phyloP scores from a whole-genome alignment of 495 filamentous ascomycete species.

The Aspergillus diversus region DNA sequence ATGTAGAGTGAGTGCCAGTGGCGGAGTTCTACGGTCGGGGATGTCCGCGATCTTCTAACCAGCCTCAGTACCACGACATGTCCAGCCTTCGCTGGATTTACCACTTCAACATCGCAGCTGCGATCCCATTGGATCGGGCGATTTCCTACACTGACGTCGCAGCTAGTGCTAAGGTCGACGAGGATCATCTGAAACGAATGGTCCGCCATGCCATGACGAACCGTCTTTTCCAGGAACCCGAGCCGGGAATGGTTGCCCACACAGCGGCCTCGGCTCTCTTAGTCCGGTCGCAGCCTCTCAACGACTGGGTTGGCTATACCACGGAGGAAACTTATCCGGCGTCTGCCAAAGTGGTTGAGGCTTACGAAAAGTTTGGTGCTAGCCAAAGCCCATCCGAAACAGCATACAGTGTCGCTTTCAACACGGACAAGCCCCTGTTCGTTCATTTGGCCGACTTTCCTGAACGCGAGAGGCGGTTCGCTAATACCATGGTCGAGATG shows the following conservation, averaged over 20 bases:
- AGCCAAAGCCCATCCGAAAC: not conserved
- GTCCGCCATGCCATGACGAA: constrained; percentile 15
- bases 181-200: not conserved
- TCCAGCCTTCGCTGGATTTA: constrained; percentile 12
- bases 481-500: constrained; percentile 7
- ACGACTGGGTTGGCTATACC: constrained; percentile 9
- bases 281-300: not conserved
- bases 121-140: not conserved
- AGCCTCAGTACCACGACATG: constrained; percentile 9
- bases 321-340: not conserved
- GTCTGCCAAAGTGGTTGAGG: constrained; percentile 1
- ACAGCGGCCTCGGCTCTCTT: constrained; percentile 3
- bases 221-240: constrained; percentile 11
- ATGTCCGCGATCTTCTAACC: too few relatives aligned
- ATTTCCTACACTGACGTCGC: constrained; percentile 5
- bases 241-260: not conserved
- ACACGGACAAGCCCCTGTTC: constrained; percentile 9
- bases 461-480: constrained; percentile 1
- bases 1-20: not conserved
- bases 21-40: too few relatives aligned
- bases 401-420: constrained; percentile 10
- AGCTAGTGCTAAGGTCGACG: not conserved
- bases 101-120: constrained; percentile 6
- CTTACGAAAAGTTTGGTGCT: not conserved
- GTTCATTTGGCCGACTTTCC: constrained; percentile 1